Evolutionary conservation across 108 stramenopile genomes (phyloP), one percentile per base, ranked within the genome.

Genomic region (Asterionellopsis glacialis): DNA sequence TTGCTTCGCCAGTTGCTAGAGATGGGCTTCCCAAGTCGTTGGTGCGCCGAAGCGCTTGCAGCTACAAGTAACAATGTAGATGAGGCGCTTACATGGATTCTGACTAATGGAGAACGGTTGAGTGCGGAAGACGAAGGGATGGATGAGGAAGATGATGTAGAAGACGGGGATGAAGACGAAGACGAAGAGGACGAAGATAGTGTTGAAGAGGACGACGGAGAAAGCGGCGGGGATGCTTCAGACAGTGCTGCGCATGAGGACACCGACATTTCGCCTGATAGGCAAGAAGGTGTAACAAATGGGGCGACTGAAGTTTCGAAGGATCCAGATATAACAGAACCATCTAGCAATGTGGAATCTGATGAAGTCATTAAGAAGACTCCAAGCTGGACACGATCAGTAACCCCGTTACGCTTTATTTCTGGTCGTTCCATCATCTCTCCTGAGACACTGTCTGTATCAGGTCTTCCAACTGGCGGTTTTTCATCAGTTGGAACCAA

Each of bases 1-100:
- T 64, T 88, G 38, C 70, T 95, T 44, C 80, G 76, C 39, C 95
- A 97, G 61, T 81, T 98, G 18, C 75, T 93, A 22, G 97, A 98
- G 67, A 98, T 98, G 95, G 97, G 97, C 23, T 98, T 98, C 63
- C 97, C 97, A 10, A 72, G 84, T 18, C 82, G 84, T 67, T 98
- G 94, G 92, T 95, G 97, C 64, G 73, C 80, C 9, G 87, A 91
- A 64, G 95, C 97, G 9, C 75, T 98, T 12, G 82, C 85, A 18
- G 90, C 88, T 24, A 95, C 88, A 1, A 85, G 90, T 42, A 87
- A 93, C 51, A 91, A 96, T 76, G 87, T 98, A 14, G 95, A 98
- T 40, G 93, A 94, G 43, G 97, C 97, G 7, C 74, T 98, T 21
- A 96, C 93, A 22, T 98, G 97, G 97, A 95, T 98, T 55, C 77